A percentile compares a stretch with the other conserved stretches of the same genome.
These are phyloP conservation scores for Scytalidium lignicola DNA, from an alignment of 2,329 filamentous ascomycete species.

Conservation along the genomic window DNA sequence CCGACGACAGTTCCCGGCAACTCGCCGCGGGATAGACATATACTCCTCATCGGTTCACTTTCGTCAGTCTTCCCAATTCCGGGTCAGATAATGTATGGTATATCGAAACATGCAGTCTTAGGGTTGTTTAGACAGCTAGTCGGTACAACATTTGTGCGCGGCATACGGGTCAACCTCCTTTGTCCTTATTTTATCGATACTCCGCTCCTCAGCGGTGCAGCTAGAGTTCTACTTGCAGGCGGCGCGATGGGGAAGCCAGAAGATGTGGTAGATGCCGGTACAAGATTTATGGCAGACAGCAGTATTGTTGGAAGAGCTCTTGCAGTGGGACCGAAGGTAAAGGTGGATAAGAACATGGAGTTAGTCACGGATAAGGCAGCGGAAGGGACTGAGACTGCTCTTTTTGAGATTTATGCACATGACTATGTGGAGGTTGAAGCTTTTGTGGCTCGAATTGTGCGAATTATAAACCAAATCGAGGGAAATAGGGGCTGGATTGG, in stretches of 20 bases:
- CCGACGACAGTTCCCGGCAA: constrained; percentile 25
- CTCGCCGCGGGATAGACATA: constrained; percentile 46
- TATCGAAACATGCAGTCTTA: constrained; percentile 61
- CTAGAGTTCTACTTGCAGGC: constrained; percentile 50
- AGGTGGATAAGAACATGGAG: constrained; percentile 35
- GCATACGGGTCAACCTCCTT: constrained; percentile 60
- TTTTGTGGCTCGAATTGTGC: constrained; percentile 49
- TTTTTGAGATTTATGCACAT: constrained; percentile 58
- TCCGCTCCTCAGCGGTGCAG: constrained; percentile 46
- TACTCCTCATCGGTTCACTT: constrained; percentile 59
- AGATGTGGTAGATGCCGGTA: constrained; percentile 61
- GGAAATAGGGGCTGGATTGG: constrained; percentile 49
- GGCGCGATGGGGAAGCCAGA: constrained; percentile 43
- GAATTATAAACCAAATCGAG: constrained; percentile 47
- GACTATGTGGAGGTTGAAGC: constrained; percentile 52
- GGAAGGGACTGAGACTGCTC: constrained; percentile 33
- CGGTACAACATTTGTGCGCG: constrained; percentile 39
- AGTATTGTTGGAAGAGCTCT: constrained; percentile 52
- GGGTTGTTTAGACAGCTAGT: constrained; percentile 59
- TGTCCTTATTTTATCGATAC: constrained; percentile 63
- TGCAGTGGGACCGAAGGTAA: constrained; percentile 51
- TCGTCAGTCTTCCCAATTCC: constrained; percentile 47
- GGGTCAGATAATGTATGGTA: constrained; percentile 47
- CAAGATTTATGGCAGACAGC: constrained; percentile 55
- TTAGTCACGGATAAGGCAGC: constrained; percentile 10